Evolutionary conservation across 768 basidiomycete genomes (phyloP).

Genomic region (Leccinum sublutescens): DNA sequence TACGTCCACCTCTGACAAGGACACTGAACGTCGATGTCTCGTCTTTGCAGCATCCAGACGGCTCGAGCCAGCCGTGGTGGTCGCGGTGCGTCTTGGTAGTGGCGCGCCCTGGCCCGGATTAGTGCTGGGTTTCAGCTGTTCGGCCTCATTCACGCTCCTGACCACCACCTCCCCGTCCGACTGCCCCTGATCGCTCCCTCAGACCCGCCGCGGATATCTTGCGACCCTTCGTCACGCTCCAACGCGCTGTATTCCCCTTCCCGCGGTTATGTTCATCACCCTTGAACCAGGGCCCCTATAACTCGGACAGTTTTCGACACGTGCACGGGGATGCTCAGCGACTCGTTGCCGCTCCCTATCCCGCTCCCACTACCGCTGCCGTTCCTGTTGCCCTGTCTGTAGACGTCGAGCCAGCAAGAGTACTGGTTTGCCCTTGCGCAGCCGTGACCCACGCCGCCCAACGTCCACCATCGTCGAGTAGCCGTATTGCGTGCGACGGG

Average conservation of each 20-base stretch:
- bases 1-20: constrained; percentile 4
- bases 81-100: background rate
- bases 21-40: constrained; percentile 17
- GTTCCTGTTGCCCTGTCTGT: too few species aligned
- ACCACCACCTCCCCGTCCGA: background rate
- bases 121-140: too few species aligned
- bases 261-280: background rate
- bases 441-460: background rate
- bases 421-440: constrained; percentile 20
- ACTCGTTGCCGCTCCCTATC: too few species aligned
- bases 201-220: constrained; percentile 12
- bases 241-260: background rate
- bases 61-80: background rate
- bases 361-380: too few species aligned
- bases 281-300: constrained; percentile 4
- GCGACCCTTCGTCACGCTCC: constrained; percentile 4
- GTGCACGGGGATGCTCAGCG: too few species aligned
- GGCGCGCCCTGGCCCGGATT: too few species aligned
- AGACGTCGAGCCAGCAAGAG: background rate
- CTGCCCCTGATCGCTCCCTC: too few species aligned
- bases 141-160: constrained; percentile 7
- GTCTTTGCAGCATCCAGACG: background rate
- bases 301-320: too few species aligned
- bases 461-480: background rate
- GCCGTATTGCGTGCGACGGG: background rate